Conservation (phyloP, 2,329 filamentous ascomycete species). For the Cyclaneusma minus region DNA sequence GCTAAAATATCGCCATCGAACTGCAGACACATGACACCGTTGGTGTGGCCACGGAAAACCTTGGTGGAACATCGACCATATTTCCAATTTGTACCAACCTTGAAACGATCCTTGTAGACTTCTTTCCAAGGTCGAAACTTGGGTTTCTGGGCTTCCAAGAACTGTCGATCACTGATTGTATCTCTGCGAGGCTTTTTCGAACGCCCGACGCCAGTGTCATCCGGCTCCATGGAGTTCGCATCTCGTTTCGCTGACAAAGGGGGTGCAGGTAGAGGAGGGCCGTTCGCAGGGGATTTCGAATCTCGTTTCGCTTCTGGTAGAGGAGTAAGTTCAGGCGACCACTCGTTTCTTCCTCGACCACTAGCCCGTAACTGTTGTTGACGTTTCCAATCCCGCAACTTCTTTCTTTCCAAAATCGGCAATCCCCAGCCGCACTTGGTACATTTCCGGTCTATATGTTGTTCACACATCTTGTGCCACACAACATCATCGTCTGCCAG, state of each 20-base stretch:
- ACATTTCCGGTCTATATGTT: slow-evolving; percentile 88
- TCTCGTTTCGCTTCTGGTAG: slow-evolving; percentile 19
- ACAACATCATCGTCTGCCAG: slow-evolving; percentile 96
- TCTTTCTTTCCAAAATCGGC: slow-evolving; percentile 76
- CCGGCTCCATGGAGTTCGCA: slow-evolving; percentile 8
- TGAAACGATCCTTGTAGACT: slow-evolving; percentile 88
- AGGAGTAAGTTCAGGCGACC: slow-evolving; percentile 33
- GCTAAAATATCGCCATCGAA: slow-evolving; percentile 83
- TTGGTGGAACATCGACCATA: slow-evolving; percentile 78
- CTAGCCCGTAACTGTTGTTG: slow-evolving; percentile 60
- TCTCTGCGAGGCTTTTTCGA: slow-evolving; percentile 3
- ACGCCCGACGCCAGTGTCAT: slow-evolving; percentile 2
- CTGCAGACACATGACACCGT: slow-evolving; percentile 56
- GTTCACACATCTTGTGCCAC: slow-evolving; percentile 97
- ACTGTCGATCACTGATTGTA: slow-evolving; percentile 10
- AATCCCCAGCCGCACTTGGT: slow-evolving; percentile 93
- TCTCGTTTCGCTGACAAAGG: slow-evolving; percentile 12
- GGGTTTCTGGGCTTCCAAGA: slow-evolving; percentile 20
- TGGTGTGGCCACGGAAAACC: slow-evolving; percentile 73
- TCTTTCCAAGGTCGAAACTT: slow-evolving; percentile 78
- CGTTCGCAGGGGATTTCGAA: neutral
- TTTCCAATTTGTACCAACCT: slow-evolving; percentile 95
- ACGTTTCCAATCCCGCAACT: slow-evolving; percentile 71
- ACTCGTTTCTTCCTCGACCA: slow-evolving; percentile 37
- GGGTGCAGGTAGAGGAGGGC: slow-evolving; percentile 1